Evolutionary conservation across 2,329 filamentous ascomycete genomes (phyloP), one percentile per base, ranked within the genome.

Genomic region (Pseudocercospora pini-densiflorae): DNA sequence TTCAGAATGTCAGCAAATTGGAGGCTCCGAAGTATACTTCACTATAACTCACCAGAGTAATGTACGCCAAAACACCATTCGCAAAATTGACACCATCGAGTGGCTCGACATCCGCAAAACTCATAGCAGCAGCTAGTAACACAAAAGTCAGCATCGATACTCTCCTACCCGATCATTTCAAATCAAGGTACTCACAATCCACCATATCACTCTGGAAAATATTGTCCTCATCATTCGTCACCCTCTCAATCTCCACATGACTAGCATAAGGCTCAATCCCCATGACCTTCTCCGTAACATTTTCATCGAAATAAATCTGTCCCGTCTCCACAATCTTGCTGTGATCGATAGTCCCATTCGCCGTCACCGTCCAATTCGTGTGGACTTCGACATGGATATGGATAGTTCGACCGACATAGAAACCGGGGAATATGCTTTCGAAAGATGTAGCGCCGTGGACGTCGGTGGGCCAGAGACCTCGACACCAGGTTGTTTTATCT

Each of bases 361-460:
- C 19, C 6, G 53, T 65, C 4, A 68, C 59, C 29, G 49, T 63
- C 66, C 66, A 68, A 23, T 65, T 24, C 21, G 63, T 58, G 57
- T 68, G 55, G 2, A 65, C 66, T 54, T 68, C 63, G 19, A 59
- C 63, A 57, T 68, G 66, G 55, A 65, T 68, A 23, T 68, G 66
- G 57, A 68, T 61, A 19, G 31, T 55, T 23, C 66, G 53, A 1
- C 65, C 59, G 10, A 68, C 55, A 40, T 68, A 68, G 60, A 68
- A 68, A 7, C 66, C 62, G 3, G 66, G 66, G 12, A 68, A 58
- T 47, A 68, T 65, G 4, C 59, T 54, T 9, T 59, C 33, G 59
- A 68, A 68, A 36, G 45, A 33, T 9, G 53, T 63, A 2, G 55
- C 66, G 23, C 66, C 62, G 23, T 62, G 27, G 7, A 21, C 45